Evolutionary conservation across 2,329 filamentous ascomycete species (phyloP).

Genomic region (Trichophaea hybrida): DNA sequence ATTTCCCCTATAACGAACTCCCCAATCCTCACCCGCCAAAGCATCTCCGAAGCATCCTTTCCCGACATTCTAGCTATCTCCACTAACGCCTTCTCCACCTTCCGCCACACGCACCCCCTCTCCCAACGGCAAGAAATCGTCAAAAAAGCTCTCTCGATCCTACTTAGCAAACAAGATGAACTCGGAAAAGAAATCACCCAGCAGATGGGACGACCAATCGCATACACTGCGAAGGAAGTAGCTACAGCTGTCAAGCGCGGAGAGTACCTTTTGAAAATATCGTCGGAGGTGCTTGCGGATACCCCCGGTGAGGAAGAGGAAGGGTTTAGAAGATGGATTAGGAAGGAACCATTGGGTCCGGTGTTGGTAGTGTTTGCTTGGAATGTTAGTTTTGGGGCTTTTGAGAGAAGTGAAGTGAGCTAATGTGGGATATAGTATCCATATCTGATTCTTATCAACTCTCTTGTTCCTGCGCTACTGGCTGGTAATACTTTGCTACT

Average conservation of each 20-base stretch:
- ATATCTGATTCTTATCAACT: conserved; percentile 86
- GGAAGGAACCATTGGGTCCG: conserved; percentile 74
- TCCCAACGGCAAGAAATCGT: conserved; percentile 66
- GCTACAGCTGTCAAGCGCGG: conserved; percentile 71
- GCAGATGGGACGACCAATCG: conserved; percentile 90
- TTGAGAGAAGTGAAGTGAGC: conserved; percentile 1
- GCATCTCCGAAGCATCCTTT: conserved; percentile 56
- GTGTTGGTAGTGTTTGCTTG: conserved; percentile 85
- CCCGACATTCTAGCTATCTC: conserved; percentile 56
- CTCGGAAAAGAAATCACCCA: conserved; percentile 73
- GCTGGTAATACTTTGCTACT: conserved; percentile 83
- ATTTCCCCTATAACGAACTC: conserved; percentile 86
- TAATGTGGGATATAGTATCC: conserved; percentile 54
- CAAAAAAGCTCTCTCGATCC: conserved; percentile 57
- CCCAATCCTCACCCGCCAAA: conserved; percentile 64
- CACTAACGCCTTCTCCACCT: conserved; percentile 60
- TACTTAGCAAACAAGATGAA: conserved; percentile 59
- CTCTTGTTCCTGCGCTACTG: conserved; percentile 77
- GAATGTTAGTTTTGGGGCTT: conserved; percentile 53
- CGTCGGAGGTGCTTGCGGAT: conserved; percentile 61
- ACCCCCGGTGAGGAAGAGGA: conserved; percentile 70
- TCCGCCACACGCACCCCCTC: conserved; percentile 55
- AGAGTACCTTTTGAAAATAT: conserved; percentile 74
- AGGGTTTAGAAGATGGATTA: conserved; percentile 81
- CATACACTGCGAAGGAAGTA: conserved; percentile 72